These are phyloP conservation scores for Ceriops decandra DNA, from an alignment of 345 rosid species.

Conservation along the genomic window DNA sequence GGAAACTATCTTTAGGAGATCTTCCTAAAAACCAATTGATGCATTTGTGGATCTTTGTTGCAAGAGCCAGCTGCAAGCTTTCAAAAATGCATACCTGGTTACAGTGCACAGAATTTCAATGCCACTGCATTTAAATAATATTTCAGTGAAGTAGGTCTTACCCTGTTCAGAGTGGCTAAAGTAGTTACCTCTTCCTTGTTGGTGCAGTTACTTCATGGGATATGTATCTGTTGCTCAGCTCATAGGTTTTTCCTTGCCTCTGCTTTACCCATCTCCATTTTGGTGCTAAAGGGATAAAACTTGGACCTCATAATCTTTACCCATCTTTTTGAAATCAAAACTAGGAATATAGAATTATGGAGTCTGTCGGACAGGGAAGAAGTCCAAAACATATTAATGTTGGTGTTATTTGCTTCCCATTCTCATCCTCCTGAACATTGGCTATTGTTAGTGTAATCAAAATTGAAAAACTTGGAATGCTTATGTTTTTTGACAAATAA, in stretches of 20 bases:
- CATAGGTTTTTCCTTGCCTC: neutral
- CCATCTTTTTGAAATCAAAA: neutral
- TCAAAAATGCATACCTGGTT: no score
- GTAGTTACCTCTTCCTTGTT: neutral
- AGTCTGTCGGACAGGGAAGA: neutral
- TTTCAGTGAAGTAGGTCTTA: neutral
- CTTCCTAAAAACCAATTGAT: neutral
- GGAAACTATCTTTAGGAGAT: neutral
- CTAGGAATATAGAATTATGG: no score
- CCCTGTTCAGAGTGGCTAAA: neutral
- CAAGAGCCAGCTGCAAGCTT: neutral
- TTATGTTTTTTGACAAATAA: no score
- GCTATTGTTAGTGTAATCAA: neutral
- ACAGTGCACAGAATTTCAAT: neutral
- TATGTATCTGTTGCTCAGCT: conserved; percentile 1
- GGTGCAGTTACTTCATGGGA: neutral
- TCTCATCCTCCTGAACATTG: neutral
- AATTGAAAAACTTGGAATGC: no score
- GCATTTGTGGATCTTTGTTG: neutral
- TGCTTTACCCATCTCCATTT: neutral
- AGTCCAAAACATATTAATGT: no score
- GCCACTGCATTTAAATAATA: neutral
- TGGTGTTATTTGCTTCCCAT: no score
- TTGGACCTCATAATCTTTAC: neutral
- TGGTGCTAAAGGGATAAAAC: neutral